Percentiles rank a stretch among this genome's conserved stretches.
Evolutionary conservation across 495 filamentous ascomycete species (phyloP).

Genomic region (Trichoderma gamsii): DNA sequence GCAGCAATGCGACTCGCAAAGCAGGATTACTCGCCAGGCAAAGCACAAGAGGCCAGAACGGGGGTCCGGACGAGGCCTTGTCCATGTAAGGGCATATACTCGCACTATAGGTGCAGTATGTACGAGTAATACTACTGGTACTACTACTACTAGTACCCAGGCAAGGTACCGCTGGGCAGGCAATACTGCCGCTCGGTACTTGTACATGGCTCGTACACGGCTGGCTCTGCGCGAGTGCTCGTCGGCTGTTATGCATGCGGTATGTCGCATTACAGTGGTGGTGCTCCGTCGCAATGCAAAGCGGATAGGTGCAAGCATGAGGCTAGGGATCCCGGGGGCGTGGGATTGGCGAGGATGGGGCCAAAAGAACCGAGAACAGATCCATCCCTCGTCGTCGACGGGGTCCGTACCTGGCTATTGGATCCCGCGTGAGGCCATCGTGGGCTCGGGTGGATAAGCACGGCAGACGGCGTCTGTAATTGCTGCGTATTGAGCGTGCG

Average conservation of each 20-base stretch:
- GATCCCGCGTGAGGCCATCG: conserved; percentile 1
- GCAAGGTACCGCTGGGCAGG: too few species aligned
- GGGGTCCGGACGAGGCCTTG: conserved; percentile 6
- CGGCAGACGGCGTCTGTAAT: not conserved
- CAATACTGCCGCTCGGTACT: too few species aligned
- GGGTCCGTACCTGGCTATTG: conserved; percentile 13
- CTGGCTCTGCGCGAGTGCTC: not conserved
- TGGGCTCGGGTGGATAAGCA: not conserved
- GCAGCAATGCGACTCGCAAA: not conserved
- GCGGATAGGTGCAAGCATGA: conserved; percentile 11
- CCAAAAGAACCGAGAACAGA: conserved; percentile 8
- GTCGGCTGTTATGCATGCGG: conserved; percentile 13
- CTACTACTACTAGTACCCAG: too few species aligned
- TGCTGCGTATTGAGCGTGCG: not conserved
- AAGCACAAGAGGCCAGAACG: not conserved
- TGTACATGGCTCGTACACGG: not conserved
- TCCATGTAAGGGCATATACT: not conserved
- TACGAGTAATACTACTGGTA: not conserved
- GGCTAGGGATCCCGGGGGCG: conserved; percentile 11
- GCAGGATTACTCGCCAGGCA: not conserved
- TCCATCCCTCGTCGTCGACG: conserved; percentile 4
- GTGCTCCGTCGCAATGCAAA: not conserved
- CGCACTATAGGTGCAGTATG: not conserved
- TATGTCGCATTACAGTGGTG: not conserved
- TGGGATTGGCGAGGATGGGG: conserved; percentile 10